Base-by-base conservation (phyloP, 164 flowering plant genomes). In the Aristolochia californica region DNA sequence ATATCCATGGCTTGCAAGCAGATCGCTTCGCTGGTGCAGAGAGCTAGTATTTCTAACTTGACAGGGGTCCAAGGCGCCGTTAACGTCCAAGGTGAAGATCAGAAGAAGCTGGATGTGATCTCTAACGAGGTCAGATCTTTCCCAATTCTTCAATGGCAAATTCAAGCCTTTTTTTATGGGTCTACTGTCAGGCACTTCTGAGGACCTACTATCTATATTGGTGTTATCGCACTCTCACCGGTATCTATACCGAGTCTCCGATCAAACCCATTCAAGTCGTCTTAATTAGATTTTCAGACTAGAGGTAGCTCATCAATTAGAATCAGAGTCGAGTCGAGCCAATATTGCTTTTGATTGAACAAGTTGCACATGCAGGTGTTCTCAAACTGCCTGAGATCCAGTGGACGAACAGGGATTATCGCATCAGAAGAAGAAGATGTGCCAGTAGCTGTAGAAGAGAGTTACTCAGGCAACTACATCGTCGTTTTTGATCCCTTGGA, bases 1-100 rank as follows among this genome's bases (percentile, higher is more conserved):
- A 86, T 88, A 57, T 86, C 98, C 11, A 68, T 78, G 81, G 95
- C 98, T 0, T 91, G 98, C 55, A 91, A 91, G 77, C 98, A 91
- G 75, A 91, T 91, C 38, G 93, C 96, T 23, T 81, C 98, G 0
- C 59, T 91, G 55, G 87, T 88, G 20, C 98, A 91, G 70, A 73
- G 95, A 53, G 86, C 96, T 18, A 53, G 85, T 61, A 84, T 91
- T 65, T 82, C 88, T 10, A 86, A 91, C 68, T 64, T 91, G 21
- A 91, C 98, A 1, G 98, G 96, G 4, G 77, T 76, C 62, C 95
- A 91, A 55, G 96, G 98, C 13, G 85, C 91, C 27, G 77, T 86
- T 34, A 88, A 88, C 63, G 69, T 91, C 13, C 98, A 91, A 64
- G 96, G 98, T 0, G 98, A 91, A 68, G 95, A 88, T 59, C 98